Percentiles rank a stretch among this genome's conserved stretches.
Conservation (phyloP, 495 filamentous ascomycete species). For the Chlorociboria aeruginascens region DNA sequence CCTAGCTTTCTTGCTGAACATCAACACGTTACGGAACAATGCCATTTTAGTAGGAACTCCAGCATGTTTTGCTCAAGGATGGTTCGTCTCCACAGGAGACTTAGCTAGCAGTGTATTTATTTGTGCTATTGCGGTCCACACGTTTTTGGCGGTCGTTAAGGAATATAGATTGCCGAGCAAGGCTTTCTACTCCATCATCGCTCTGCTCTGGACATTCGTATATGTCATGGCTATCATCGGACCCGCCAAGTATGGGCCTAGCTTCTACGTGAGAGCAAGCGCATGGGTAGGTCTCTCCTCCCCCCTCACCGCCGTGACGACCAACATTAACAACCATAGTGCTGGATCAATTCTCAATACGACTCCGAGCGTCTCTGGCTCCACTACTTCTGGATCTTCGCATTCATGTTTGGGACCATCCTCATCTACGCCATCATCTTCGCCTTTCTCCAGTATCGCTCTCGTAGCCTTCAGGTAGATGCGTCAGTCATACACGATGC, state of each 20-base stretch:
- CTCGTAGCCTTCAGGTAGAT: not conserved
- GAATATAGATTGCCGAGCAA: constrained; percentile 42
- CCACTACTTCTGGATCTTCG: constrained; percentile 74
- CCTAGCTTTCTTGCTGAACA: constrained; percentile 53
- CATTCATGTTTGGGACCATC: constrained; percentile 52
- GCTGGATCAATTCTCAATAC: constrained; percentile 56
- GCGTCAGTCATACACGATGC: constrained; percentile 2
- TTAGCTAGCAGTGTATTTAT: constrained; percentile 59
- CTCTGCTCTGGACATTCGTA: constrained; percentile 46
- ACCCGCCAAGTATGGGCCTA: constrained; percentile 34
- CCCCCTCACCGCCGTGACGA: constrained; percentile 5
- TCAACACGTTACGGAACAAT: constrained; percentile 44
- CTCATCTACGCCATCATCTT: constrained; percentile 54
- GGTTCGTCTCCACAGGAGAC: constrained; percentile 61
- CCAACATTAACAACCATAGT: constrained; percentile 33
- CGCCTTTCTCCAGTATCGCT: constrained; percentile 35
- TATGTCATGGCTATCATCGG: constrained; percentile 45
- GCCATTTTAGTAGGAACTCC: constrained; percentile 42
- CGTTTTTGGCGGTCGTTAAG: constrained; percentile 51
- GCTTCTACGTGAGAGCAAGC: constrained; percentile 49
- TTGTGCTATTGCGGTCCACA: constrained; percentile 56
- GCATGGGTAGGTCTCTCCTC: constrained; percentile 42
- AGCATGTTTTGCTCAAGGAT: constrained; percentile 58
- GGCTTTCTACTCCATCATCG: constrained; percentile 37
- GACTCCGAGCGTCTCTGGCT: constrained; percentile 51